These are phyloP conservation scores for Erodium moschatum DNA, from an alignment of 441 rosid species.

Conservation along the genomic window DNA sequence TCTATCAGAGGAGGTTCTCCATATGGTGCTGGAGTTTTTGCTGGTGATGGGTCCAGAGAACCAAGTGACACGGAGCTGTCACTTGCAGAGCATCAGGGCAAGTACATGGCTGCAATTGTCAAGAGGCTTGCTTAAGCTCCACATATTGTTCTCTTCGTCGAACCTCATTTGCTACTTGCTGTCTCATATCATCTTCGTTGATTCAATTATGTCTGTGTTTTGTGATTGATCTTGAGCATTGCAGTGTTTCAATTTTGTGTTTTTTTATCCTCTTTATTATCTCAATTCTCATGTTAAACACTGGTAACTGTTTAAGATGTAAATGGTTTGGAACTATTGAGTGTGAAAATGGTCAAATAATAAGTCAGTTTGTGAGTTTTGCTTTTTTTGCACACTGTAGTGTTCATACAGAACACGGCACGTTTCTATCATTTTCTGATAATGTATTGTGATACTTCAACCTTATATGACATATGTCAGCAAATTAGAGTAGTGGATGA, in stretches of 20 bases:
- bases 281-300: too few species aligned
- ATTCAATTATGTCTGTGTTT: neutral
- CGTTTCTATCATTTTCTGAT: too few species aligned
- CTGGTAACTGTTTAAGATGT: neutral
- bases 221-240: neutral
- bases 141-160: neutral
- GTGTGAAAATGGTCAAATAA: too few species aligned
- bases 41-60: constrained; percentile 80
- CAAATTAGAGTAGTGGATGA: too few species aligned
- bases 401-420: too few species aligned
- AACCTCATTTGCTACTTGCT: neutral
- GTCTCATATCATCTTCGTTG: neutral
- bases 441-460: too few species aligned
- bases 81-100: constrained; percentile 95
- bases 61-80: constrained; percentile 70
- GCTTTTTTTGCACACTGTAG: too few species aligned
- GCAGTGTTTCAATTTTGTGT: neutral
- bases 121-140: constrained; percentile 45
- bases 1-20: constrained; percentile 87
- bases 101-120: constrained; percentile 63
- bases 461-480: too few species aligned
- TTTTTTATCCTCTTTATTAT: too few species aligned
- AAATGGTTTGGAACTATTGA: neutral
- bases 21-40: constrained; percentile 81
- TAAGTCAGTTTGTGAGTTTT: too few species aligned